Evolutionary conservation across 306 rosid genomes (phyloP).

Genomic region (Begonia masoniana): DNA sequence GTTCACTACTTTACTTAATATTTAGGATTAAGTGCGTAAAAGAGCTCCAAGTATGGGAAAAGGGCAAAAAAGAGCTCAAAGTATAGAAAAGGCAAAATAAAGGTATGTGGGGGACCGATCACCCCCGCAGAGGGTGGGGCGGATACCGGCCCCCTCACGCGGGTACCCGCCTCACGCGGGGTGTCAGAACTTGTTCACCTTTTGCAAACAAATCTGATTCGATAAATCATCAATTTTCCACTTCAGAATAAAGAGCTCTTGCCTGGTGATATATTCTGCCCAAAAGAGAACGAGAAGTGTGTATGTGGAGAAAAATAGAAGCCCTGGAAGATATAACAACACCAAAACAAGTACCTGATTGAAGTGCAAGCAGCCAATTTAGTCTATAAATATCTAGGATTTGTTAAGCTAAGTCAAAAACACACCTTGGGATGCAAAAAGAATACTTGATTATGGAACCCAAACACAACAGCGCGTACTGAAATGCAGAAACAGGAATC

Average conservation of each 20-base stretch:
- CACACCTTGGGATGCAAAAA: constrained; percentile 67
- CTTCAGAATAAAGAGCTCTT: constrained; percentile 12
- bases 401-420: not conserved
- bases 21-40: too few relatives aligned
- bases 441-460: constrained; percentile 65
- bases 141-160: too few relatives aligned
- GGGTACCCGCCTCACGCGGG: too few relatives aligned
- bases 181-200: not conserved
- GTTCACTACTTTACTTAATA: too few relatives aligned
- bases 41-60: too few relatives aligned
- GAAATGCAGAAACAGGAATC: constrained; percentile 17
- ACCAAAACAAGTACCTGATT: constrained; percentile 54
- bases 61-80: too few relatives aligned
- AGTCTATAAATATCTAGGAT: not conserved
- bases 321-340: constrained; percentile 75
- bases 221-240: not conserved
- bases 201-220: not conserved
- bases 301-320: constrained; percentile 82
- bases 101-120: too few relatives aligned
- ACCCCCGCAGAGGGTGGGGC: too few relatives aligned
- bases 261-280: constrained; percentile 99
- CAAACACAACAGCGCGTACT: constrained; percentile 89
- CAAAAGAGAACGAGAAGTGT: constrained; percentile 90
- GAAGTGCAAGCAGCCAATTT: not conserved
- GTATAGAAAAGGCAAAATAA: too few relatives aligned